Percentiles rank a stretch among this genome's conserved stretches.
These are phyloP conservation scores for Microthlaspi erraticum DNA, from an alignment of 345 rosid species.

Conservation along the genomic window DNA sequence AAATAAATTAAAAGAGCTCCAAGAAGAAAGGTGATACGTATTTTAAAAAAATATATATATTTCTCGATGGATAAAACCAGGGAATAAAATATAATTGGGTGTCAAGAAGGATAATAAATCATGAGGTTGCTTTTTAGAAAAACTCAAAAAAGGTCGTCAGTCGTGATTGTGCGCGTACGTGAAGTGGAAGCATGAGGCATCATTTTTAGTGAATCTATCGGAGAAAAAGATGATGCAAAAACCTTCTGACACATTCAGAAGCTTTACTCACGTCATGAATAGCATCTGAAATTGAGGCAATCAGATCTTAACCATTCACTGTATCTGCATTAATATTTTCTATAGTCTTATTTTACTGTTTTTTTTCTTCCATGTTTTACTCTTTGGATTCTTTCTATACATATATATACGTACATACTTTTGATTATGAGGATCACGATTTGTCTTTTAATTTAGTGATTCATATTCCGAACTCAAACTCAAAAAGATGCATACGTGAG, in stretches of 20 bases:
- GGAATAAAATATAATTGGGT: constrained; percentile 28
- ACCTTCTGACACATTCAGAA: constrained; percentile 43
- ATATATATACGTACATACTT: too few relatives aligned
- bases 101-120: constrained; percentile 33
- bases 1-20: background rate
- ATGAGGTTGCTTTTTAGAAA: constrained; percentile 18
- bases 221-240: constrained; percentile 29
- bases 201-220: constrained; percentile 41
- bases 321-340: background rate
- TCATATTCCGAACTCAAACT: too few relatives aligned
- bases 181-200: constrained; percentile 44
- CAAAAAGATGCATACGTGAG: too few relatives aligned
- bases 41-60: background rate
- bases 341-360: background rate
- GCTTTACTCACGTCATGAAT: constrained; percentile 38
- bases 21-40: background rate
- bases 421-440: too few relatives aligned
- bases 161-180: constrained; percentile 46
- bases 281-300: constrained; percentile 43
- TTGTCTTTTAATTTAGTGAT: too few relatives aligned
- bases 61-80: constrained; percentile 9
- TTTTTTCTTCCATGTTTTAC: background rate
- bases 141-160: constrained; percentile 31
- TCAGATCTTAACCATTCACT: constrained; percentile 23
- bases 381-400: too few relatives aligned